Evolutionary conservation across 2,329 filamentous ascomycete genomes (phyloP).

Genomic region (Talaromyces sp.): DNA sequence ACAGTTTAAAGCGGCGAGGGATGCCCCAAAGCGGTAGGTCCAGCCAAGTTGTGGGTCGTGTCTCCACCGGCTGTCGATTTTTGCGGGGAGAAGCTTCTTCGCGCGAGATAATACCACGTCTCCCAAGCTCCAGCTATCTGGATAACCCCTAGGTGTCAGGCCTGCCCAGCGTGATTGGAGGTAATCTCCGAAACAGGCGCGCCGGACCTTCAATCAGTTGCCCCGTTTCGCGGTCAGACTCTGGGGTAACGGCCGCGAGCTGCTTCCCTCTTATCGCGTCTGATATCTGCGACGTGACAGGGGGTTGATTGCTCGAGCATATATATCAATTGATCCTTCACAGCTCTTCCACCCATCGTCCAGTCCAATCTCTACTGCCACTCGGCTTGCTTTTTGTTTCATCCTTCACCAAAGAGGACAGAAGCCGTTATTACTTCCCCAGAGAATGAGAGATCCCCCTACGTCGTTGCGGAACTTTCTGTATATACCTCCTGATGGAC

Average conservation of each 20-base stretch:
- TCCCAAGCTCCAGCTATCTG: neutral
- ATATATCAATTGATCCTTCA: neutral
- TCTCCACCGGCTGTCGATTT: neutral
- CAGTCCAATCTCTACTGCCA: neutral
- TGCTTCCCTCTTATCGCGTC: neutral
- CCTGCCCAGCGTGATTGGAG: constrained; percentile 8
- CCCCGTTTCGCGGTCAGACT: neutral
- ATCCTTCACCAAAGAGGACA: neutral
- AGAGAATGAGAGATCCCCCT: constrained; percentile 10
- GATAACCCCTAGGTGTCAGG: neutral
- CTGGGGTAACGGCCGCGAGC: neutral
- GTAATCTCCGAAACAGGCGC: constrained; percentile 10
- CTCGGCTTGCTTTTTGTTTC: neutral
- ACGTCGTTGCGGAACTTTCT: neutral
- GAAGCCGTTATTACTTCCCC: neutral
- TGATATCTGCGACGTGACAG: neutral
- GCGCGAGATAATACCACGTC: neutral
- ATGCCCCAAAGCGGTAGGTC: constrained; percentile 5
- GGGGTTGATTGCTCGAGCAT: neutral
- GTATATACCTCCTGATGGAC: constrained; percentile 2
- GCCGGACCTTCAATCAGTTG: neutral
- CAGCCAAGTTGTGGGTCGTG: neutral
- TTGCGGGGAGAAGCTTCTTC: constrained; percentile 5
- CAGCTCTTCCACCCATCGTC: neutral
- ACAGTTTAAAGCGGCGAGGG: constrained; percentile 4